Evolutionary conservation across 768 basidiomycete species (phyloP), one percentile per base, ranked within the genome.

Genomic region (Arthromyces matolae): DNA sequence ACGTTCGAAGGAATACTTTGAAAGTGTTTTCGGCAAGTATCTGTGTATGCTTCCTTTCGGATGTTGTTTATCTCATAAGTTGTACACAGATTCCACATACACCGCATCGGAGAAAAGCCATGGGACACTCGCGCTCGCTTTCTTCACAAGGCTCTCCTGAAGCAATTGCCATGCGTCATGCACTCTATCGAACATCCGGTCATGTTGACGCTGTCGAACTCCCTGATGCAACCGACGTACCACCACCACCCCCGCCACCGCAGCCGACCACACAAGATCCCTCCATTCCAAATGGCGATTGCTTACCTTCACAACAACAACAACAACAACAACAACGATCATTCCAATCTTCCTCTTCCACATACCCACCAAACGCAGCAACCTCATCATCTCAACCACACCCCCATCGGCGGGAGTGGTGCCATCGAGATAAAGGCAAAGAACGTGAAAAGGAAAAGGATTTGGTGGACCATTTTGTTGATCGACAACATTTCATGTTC

Each of bases 1-100:
- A 95, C 55, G 70, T 98, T 32, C 78, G 96, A 56, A 82, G 86
- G 57, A 94, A 89, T 59, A 93, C 91, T 38, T 76, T 98, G 44
- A 89, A 86, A 56, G 89, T 97, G 34, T 96, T 96, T 66, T 89
- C 90, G 64, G 91, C 93, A 51, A 56, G 87, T 77, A 18, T 27
- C 40, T 50, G 29, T 27, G 32, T 12, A n/a, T n/a, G n/a, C n/a
- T n/a, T 23, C 44, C 12, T 24, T 39, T 13, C 35, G 20, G 27
- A 37, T 27, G 1, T 19, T 24, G 12, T 33, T 50, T 34, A n/a
- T 38, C 23, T 41, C 32, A 39, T 33, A 36, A 44, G 19, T 39
- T 20, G 31, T 41, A 20, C 91, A 8, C 78, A 86, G 25, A 73
- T 92, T 8, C 83, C 84, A 0, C 67, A 46, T 38, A 48, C 75